Percentiles rank a stretch among this genome's conserved stretches.
Evolutionary conservation across 2,329 filamentous ascomycete genomes (phyloP).

Genomic region (Trichoderma atrobrunneum): DNA sequence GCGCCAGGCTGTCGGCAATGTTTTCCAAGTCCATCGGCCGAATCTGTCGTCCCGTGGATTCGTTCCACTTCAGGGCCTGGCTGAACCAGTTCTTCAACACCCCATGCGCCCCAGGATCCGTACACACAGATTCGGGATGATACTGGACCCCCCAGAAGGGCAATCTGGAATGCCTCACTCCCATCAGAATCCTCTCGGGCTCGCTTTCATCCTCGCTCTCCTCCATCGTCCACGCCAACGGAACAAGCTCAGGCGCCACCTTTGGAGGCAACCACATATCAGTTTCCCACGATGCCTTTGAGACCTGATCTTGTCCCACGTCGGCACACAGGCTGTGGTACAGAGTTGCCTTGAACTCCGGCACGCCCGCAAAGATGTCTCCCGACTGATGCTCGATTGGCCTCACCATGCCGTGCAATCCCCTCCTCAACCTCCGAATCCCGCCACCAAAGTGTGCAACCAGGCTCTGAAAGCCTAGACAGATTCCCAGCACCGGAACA

Average conservation of each 20-base stretch:
- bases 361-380: slow-evolving; percentile 65
- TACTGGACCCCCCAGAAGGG: slow-evolving; percentile 90
- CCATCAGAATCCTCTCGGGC: slow-evolving; percentile 68
- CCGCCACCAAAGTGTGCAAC: slow-evolving; percentile 64
- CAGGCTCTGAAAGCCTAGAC: slow-evolving; percentile 84
- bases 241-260: slow-evolving; percentile 44
- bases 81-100: slow-evolving; percentile 76
- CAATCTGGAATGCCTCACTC: slow-evolving; percentile 60
- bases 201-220: slow-evolving; percentile 32
- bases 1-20: slow-evolving; percentile 26
- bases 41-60: slow-evolving; percentile 25
- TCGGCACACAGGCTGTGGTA: slow-evolving; percentile 67
- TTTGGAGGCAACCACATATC: slow-evolving; percentile 40
- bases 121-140: slow-evolving; percentile 86
- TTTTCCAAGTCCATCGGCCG: not conserved
- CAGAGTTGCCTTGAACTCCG: slow-evolving; percentile 65
- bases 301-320: slow-evolving; percentile 47
- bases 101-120: slow-evolving; percentile 61
- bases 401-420: slow-evolving; percentile 79
- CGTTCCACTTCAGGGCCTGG: slow-evolving; percentile 61
- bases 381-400: slow-evolving; percentile 56
- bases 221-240: slow-evolving; percentile 62
- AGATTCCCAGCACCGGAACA: slow-evolving; percentile 82
- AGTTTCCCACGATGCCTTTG: slow-evolving; percentile 35
- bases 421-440: slow-evolving; percentile 65